Evolutionary conservation across 2,329 filamentous ascomycete species (phyloP).

Genomic region (Diaporthe sp.): DNA sequence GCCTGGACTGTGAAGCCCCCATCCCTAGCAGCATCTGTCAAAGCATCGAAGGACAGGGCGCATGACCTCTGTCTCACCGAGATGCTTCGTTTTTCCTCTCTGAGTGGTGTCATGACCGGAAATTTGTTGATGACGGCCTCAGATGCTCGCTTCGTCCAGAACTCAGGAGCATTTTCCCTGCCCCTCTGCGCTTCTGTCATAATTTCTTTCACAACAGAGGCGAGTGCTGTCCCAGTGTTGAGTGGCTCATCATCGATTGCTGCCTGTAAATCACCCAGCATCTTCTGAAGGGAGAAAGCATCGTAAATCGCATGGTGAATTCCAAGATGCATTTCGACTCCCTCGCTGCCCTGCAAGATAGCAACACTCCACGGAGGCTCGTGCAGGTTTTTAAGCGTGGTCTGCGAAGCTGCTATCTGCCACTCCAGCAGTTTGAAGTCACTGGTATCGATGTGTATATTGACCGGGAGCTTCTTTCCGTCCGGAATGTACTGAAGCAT

Average conservation of each 20-base stretch:
- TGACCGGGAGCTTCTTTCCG: slow-evolving; percentile 42
- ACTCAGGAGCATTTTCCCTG: slow-evolving; percentile 57
- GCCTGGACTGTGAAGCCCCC: slow-evolving; percentile 82
- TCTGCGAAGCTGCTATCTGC: slow-evolving; percentile 50
- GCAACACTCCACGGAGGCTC: slow-evolving; percentile 74
- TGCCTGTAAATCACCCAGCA: slow-evolving; percentile 72
- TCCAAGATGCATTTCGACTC: slow-evolving; percentile 58
- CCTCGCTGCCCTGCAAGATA: slow-evolving; percentile 54
- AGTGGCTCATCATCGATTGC: slow-evolving; percentile 52
- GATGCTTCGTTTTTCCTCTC: slow-evolving; percentile 52
- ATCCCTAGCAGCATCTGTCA: slow-evolving; percentile 70
- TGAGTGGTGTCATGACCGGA: slow-evolving; percentile 79
- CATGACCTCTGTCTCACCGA: slow-evolving; percentile 56
- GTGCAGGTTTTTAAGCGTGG: slow-evolving; percentile 61
- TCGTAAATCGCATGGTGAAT: slow-evolving; percentile 91
- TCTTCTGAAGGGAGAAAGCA: slow-evolving; percentile 77
- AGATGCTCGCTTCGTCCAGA: slow-evolving; percentile 74
- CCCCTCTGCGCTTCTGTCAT: slow-evolving; percentile 52
- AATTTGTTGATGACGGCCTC: slow-evolving; percentile 77
- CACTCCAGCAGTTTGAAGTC: slow-evolving; percentile 54
- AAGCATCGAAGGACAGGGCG: slow-evolving; percentile 53
- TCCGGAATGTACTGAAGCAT: slow-evolving; percentile 75
- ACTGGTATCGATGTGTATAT: slow-evolving; percentile 38
- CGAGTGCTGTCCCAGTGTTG: slow-evolving; percentile 45
- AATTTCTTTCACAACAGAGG: slow-evolving; percentile 55